Base-by-base conservation (phyloP, 2,329 filamentous ascomycete genomes). In the Teratosphaeria zuluensis region DNA sequence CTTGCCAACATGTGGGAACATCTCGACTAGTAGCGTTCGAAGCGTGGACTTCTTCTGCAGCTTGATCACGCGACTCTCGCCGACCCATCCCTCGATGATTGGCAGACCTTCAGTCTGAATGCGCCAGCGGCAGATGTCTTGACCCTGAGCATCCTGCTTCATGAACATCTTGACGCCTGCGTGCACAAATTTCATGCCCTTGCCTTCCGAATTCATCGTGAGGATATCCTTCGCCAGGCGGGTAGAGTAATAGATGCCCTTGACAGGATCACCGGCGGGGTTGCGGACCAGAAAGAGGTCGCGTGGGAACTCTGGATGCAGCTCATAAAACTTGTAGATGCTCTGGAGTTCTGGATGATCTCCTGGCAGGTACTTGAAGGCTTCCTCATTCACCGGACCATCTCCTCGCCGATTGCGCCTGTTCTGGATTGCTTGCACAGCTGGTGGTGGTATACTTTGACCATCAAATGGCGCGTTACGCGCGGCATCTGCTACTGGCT, bases 161-260 rank as follows among this genome's bases (percentile, higher is more conserved):
- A 97, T 94, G 73, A 95, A 99, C 90, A 97, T 97, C 77, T 95
- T 95, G 35, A 99, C 92, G 63, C 94, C 94, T 55, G 88, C 92
- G 75, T 99, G 94, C 55, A 99, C 89, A 71, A 99, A 96, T 73
- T 94, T 95, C 74, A 97, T 87, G 53, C 91, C 91, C 31, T 88
- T 86, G 51, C 90, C 89, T 74, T 96, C 91, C 19, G 55, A 16
- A 72, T 99, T 99, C 70, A 87, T 82, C 3, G 81, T 83, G 3
- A 99, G 81, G 57, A 99, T 94, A 64, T 92, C 88, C 33, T 91
- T 88, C 24, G 90, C 87, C 12, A 97, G 81, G 4, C 84, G 83
- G 38, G 88, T 92, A 11, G 91, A 95, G 79, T 97, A 99, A 81
- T 99, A 99, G 66, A 99, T 92, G 31, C 92, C 94, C 78, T 96